A percentile compares a stretch with the other conserved stretches of the same genome.
These are phyloP conservation scores for Gliomastix tumulicola DNA, from an alignment of 2,329 filamentous ascomycete genomes.

Conservation along the genomic window DNA sequence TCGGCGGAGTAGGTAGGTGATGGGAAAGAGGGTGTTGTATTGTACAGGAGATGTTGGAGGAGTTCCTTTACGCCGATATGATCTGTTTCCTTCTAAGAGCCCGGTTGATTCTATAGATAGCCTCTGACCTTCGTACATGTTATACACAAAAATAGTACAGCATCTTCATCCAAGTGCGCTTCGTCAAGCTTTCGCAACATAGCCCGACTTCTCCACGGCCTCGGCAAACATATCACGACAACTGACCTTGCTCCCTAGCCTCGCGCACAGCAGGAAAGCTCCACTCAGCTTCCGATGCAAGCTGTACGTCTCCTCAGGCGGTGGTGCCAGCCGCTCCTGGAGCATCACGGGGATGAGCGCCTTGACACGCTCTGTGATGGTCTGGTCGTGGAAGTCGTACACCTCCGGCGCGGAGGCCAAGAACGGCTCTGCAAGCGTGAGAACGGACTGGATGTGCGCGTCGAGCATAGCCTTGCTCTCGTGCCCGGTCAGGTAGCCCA, in stretches of 20 bases:
- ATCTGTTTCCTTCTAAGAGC: too few species aligned
- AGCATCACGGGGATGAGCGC: slow-evolving; percentile 90
- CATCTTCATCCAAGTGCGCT: neutral
- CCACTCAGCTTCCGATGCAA: slow-evolving; percentile 92
- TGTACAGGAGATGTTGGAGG: too few species aligned
- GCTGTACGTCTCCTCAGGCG: slow-evolving; percentile 95
- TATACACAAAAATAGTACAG: slow-evolving; percentile 2
- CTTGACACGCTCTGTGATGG: slow-evolving; percentile 90
- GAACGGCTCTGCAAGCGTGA: slow-evolving; percentile 92
- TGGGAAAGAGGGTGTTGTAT: too few species aligned
- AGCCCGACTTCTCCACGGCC: slow-evolving; percentile 33
- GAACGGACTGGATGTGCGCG: slow-evolving; percentile 80
- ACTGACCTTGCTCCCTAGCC: slow-evolving; percentile 72
- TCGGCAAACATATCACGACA: slow-evolving; percentile 75
- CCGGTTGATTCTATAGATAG: too few species aligned
- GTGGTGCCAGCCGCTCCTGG: slow-evolving; percentile 77
- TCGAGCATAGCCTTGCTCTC: slow-evolving; percentile 83
- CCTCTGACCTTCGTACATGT: too few species aligned
- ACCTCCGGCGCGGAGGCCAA: slow-evolving; percentile 65
- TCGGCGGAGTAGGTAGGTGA: too few species aligned
- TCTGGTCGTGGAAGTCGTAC: slow-evolving; percentile 92
- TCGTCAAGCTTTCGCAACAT: slow-evolving; percentile 8
- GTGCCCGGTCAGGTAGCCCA: slow-evolving; percentile 88
- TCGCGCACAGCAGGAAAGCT: slow-evolving; percentile 86
- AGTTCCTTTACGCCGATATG: too few species aligned